Conservation (phyloP, 192 early-diverging fungal genomes). For the Chytriomyces sp. region DNA sequence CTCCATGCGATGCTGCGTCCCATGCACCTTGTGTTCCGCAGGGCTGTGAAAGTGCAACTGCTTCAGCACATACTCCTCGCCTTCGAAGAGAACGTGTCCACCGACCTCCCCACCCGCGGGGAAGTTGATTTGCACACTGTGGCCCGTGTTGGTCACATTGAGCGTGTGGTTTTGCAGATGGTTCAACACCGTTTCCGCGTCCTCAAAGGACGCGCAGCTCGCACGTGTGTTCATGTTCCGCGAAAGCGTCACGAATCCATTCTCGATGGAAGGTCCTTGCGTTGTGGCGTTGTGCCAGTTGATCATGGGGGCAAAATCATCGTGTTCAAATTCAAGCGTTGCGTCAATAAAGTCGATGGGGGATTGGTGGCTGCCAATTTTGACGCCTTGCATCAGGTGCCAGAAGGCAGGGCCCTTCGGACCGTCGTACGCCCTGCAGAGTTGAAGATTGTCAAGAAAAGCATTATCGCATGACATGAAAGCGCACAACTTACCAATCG, state of each 20-base stretch:
- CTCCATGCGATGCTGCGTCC: slow-evolving; percentile 3
- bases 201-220: too few relatives aligned
- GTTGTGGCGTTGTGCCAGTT: too few relatives aligned
- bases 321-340: neutral
- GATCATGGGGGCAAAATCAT: slow-evolving; percentile 23
- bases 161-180: too few relatives aligned
- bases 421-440: too few relatives aligned
- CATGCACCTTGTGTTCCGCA: slow-evolving; percentile 12
- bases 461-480: too few relatives aligned
- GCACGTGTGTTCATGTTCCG: neutral
- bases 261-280: too few relatives aligned
- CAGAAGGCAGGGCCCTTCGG: neutral
- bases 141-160: slow-evolving; percentile 28
- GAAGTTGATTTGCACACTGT: slow-evolving; percentile 24
- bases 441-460: too few relatives aligned
- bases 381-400: slow-evolving; percentile 9
- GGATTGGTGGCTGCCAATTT: slow-evolving; percentile 6
- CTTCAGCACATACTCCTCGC: slow-evolving; percentile 7
- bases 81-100: slow-evolving; percentile 7
- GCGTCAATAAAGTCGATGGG: slow-evolving; percentile 16
- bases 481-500: too few relatives aligned
- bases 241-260: neutral
- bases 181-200: too few relatives aligned
- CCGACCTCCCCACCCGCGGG: slow-evolving; percentile 7
- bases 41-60: slow-evolving; percentile 30